Base-by-base conservation (phyloP, 1,284 basidiomycete species). In the Ganoderma leucocontextum region DNA sequence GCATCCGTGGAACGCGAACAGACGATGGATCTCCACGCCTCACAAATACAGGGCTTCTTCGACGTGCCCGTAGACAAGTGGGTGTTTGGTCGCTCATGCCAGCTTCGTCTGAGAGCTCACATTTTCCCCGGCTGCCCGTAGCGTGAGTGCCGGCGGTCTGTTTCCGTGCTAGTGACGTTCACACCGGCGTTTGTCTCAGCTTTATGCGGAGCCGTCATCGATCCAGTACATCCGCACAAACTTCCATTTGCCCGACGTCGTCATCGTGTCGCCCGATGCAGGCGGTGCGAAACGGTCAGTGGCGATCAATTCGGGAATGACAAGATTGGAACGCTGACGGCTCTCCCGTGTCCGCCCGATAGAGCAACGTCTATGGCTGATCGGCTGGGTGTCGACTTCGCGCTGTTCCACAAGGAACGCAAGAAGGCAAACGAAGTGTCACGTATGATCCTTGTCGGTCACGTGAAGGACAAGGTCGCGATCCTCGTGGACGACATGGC, bases 401-500 rank as follows among this genome's bases (percentile, higher is more conserved):
- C 98, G 39, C 86, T 99, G 67, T 99, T 99, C 87, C 98, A 99
- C 90, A 99, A 99, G 81, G 98, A 99, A 83, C 93, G 98, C 69
- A 99, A 99, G 84, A 99, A 98, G 86, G 98, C 97, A 49, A 99
- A 99, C 83, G 96, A 99, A 77, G 97, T 99, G 25, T 98, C 97
- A 63, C 92, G 98, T 68, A 99, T 99, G 98, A 91, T 99, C 60
- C 91, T 99, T 63, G 98, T 99, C 69, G 98, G 98, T 6, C 91
- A 94, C 76, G 97, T 97, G 72, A 90, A 90, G 76, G 96, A 92
- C 80, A 99, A 99, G 84, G 88, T 93, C 55, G 98, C 97, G 66
- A 95, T 99, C 72, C 87, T 99, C n/a, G 97, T 99, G 63, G 98
- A 99, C 86, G 98, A 99, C 84, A 99, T 99, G 98, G 96, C 98